Conservation (phyloP, 305 asterid species). For the Striga hermonthica region DNA sequence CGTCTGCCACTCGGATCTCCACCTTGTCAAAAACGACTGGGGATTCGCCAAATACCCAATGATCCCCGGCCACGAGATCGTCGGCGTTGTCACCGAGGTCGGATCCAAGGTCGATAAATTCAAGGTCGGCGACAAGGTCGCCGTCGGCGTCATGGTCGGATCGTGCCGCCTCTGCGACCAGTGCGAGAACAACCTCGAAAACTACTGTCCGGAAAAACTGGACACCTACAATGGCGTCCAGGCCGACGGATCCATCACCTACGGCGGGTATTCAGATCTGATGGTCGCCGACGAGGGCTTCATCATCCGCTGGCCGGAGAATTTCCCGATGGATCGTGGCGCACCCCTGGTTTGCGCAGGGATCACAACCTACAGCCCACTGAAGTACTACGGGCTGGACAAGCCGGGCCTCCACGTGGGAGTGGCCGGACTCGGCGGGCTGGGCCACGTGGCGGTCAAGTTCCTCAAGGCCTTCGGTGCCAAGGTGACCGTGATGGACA, state of each 20-base stretch:
- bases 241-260: background rate
- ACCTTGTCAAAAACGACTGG: slow-evolving; percentile 11
- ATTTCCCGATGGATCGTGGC: background rate
- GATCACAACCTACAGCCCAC: slow-evolving; percentile 11
- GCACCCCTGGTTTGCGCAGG: slow-evolving; percentile 13
- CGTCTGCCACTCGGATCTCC: slow-evolving; percentile 10
- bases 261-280: background rate
- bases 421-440: slow-evolving; percentile 5
- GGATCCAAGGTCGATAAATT: background rate
- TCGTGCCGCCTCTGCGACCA: background rate
- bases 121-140: slow-evolving; percentile 7
- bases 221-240: slow-evolving; percentile 12
- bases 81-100: background rate
- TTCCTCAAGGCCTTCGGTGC: slow-evolving; percentile 7
- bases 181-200: background rate
- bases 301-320: slow-evolving; percentile 9
- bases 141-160: slow-evolving; percentile 5
- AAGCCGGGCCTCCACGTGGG: slow-evolving; percentile 10
- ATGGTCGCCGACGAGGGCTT: slow-evolving; percentile 5
- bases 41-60: slow-evolving; percentile 8
- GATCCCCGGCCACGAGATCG: slow-evolving; percentile 15
- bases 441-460: slow-evolving; percentile 11
- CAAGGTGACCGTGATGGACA: slow-evolving; percentile 1
- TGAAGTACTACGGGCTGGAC: slow-evolving; percentile 13
- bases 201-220: slow-evolving; percentile 1